Evolutionary conservation across 805 yeast genomes (phyloP).

Genomic region (Wickerhamiella sergipiensis): DNA sequence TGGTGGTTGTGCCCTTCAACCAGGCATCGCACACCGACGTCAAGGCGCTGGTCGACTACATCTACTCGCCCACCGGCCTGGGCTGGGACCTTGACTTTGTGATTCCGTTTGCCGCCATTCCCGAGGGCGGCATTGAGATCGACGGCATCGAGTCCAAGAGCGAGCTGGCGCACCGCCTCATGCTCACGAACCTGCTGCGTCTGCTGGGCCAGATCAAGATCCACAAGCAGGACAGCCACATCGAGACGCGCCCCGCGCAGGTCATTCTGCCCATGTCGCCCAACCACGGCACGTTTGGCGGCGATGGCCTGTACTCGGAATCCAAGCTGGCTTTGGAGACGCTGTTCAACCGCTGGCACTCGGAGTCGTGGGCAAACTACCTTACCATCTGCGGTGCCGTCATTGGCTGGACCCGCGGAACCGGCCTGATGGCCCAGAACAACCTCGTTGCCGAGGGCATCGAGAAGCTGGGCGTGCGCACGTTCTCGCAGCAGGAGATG

Average conservation of each 20-base stretch:
- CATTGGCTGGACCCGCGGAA: slow-evolving; percentile 99
- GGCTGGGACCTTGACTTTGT: slow-evolving; percentile 97
- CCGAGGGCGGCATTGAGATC: slow-evolving; percentile 94
- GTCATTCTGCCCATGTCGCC: slow-evolving; percentile 94
- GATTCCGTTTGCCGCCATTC: slow-evolving; percentile 97
- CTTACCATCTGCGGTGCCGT: slow-evolving; percentile 96
- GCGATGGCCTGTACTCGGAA: slow-evolving; percentile 96
- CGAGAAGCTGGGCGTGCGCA: slow-evolving; percentile 89
- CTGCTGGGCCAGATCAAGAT: slow-evolving; percentile 81
- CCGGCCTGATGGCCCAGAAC: slow-evolving; percentile 96
- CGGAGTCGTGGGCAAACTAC: slow-evolving; percentile 92
- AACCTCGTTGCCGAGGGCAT: slow-evolving; percentile 96
- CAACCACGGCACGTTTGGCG: slow-evolving; percentile 97
- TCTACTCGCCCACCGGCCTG: slow-evolving; percentile 61
- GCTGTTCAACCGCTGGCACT: slow-evolving; percentile 95
- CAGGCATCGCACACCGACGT: slow-evolving; percentile 96
- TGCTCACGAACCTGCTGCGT: slow-evolving; percentile 91
- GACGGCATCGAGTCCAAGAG: slow-evolving; percentile 88
- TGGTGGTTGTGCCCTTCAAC: slow-evolving; percentile 96
- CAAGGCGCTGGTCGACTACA: slow-evolving; percentile 68
- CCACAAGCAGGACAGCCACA: slow-evolving; percentile 60
- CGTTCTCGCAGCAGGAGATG: slow-evolving; percentile 98
- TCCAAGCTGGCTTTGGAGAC: slow-evolving; percentile 93
- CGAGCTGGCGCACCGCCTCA: slow-evolving; percentile 95
- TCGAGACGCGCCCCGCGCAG: slow-evolving; percentile 96